phyloP scores from a whole-genome alignment of 495 filamentous ascomycete species.

The Xylaria cubensis region DNA sequence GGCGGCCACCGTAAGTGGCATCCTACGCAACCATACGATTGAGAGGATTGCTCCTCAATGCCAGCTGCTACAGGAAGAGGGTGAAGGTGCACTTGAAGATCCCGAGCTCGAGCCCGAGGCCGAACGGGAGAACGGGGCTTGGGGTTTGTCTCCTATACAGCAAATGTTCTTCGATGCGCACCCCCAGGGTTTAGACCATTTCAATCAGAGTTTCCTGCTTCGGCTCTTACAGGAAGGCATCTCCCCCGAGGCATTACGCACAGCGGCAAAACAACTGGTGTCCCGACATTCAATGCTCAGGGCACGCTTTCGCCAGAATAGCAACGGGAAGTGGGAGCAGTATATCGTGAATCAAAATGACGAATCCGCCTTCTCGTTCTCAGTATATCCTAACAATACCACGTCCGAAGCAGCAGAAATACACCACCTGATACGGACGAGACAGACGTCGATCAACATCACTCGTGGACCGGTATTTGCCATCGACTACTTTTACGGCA shows the following conservation, averaged over 20 bases:
- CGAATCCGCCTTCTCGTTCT: background rate
- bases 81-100: background rate
- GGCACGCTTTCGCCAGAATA: slow-evolving; percentile 54
- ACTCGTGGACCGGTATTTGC: background rate
- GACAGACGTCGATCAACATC: slow-evolving; percentile 28
- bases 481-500: background rate
- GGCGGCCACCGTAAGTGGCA: background rate
- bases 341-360: background rate
- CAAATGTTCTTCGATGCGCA: slow-evolving; percentile 59
- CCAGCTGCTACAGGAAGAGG: background rate
- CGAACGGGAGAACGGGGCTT: background rate
- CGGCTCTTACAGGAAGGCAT: slow-evolving; percentile 26
- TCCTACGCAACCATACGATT: background rate
- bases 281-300: slow-evolving; percentile 67
- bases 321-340: slow-evolving; percentile 36
- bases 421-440: background rate
- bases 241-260: slow-evolving; percentile 44
- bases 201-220: slow-evolving; percentile 64
- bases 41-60: background rate
- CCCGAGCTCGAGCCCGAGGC: no score
- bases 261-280: slow-evolving; percentile 54
- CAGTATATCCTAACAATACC: background rate
- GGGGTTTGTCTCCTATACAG: slow-evolving; percentile 57
- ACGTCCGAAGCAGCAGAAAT: background rate
- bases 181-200: slow-evolving; percentile 57